phyloP scores from a whole-genome alignment of 2,329 filamentous ascomycete species.

The Colletotrichum sp. region DNA sequence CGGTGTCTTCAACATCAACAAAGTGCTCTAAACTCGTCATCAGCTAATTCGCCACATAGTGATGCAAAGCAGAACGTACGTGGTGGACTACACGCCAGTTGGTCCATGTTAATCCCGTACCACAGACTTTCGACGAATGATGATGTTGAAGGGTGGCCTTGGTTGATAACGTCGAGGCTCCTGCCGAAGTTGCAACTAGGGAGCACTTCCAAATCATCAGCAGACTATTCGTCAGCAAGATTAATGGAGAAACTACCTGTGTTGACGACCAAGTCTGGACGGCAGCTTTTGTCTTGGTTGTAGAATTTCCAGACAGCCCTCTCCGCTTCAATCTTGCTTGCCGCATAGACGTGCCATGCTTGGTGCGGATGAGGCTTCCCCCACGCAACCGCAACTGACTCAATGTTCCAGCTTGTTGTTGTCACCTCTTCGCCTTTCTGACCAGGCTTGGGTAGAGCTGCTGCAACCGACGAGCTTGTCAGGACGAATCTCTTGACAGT shows the following conservation, averaged over 20 bases:
- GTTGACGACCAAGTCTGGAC: conserved; percentile 40
- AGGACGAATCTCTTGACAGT: conserved; percentile 45
- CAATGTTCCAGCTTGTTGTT: conserved; percentile 39
- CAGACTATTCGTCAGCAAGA: conserved; percentile 24
- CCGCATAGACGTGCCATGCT: conserved; percentile 36
- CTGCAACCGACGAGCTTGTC: conserved; percentile 27
- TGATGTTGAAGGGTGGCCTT: conserved; percentile 29
- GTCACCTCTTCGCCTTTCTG: conserved; percentile 20
- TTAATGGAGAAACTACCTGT: conserved; percentile 24
- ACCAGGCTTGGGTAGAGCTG: not conserved
- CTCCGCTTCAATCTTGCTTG: conserved; percentile 44
- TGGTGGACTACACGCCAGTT: not conserved
- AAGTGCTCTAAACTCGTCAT: conserved; percentile 39
- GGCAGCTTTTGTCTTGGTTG: conserved; percentile 35
- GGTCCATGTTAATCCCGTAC: conserved; percentile 21
- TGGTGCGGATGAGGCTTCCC: conserved; percentile 33
- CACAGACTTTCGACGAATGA: conserved; percentile 26
- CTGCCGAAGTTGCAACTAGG: conserved; percentile 33
- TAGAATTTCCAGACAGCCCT: conserved; percentile 41
- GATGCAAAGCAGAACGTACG: not conserved
- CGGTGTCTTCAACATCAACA: conserved; percentile 54
- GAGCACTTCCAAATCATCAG: conserved; percentile 23
- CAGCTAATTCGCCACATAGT: not conserved
- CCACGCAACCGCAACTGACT: conserved; percentile 38
- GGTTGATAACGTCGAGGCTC: conserved; percentile 22